A percentile compares a stretch with the other conserved stretches of the same genome.
phyloP scores from a whole-genome alignment of 495 filamentous ascomycete genomes.

The Clavariopsis aquatica region DNA sequence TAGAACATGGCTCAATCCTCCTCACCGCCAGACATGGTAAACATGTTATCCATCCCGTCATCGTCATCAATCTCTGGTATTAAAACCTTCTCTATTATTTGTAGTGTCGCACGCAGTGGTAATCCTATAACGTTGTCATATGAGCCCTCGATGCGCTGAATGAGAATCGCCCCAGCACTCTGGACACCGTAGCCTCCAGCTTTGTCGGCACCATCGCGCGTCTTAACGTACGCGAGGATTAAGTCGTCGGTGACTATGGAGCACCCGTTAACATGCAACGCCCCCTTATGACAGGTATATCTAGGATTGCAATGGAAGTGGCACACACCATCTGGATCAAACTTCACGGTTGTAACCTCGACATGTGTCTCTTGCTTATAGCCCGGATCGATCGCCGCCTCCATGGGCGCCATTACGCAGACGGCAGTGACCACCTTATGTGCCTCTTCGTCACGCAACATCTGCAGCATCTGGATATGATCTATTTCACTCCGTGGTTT shows the following conservation, averaged over 20 bases:
- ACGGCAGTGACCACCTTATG: conserved; percentile 87
- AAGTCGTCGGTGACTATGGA: conserved; percentile 70
- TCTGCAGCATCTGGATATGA: conserved; percentile 78
- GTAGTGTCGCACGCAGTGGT: conserved; percentile 76
- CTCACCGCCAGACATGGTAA: conserved; percentile 7
- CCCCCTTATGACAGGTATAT: no score
- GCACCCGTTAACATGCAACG: background rate
- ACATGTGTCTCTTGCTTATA: conserved; percentile 79
- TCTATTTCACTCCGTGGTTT: conserved; percentile 81
- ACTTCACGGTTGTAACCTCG: conserved; percentile 84
- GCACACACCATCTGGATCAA: conserved; percentile 57
- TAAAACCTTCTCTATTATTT: conserved; percentile 77
- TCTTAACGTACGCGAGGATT: conserved; percentile 82
- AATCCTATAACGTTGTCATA: conserved; percentile 97
- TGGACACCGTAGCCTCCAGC: conserved; percentile 95
- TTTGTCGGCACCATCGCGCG: conserved; percentile 92
- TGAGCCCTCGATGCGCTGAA: conserved; percentile 84
- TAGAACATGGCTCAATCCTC: background rate
- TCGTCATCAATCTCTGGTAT: conserved; percentile 52
- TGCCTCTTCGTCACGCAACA: conserved; percentile 67
- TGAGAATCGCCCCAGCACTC: conserved; percentile 77
- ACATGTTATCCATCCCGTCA: conserved; percentile 14
- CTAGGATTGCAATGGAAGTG: no score
- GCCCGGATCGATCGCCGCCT: conserved; percentile 73
- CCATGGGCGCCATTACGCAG: conserved; percentile 75